Percentiles rank a stretch among this genome's conserved stretches.
These are phyloP conservation scores for Talaromyces albobiverticillius DNA, from an alignment of 2,329 filamentous ascomycete species.

Conservation along the genomic window DNA sequence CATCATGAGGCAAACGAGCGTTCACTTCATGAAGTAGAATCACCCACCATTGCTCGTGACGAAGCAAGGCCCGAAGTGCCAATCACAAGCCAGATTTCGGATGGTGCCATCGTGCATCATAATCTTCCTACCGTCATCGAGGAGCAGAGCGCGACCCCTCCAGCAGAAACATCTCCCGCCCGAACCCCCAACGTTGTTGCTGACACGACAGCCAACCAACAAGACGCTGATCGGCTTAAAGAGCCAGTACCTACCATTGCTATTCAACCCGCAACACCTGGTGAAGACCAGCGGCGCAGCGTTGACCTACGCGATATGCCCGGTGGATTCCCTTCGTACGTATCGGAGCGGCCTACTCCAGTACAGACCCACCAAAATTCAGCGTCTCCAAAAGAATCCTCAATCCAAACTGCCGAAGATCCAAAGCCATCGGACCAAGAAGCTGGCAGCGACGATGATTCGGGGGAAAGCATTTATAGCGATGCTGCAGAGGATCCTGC, in stretches of 20 bases:
- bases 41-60: background rate
- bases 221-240: conserved; percentile 1
- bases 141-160: conserved; percentile 3
- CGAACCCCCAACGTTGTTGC: background rate
- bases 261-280: conserved; percentile 48
- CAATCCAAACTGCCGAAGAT: background rate
- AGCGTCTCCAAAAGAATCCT: background rate
- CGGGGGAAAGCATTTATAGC: conserved; percentile 48
- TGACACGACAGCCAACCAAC: background rate
- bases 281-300: conserved; percentile 30
- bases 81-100: background rate
- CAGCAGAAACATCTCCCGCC: background rate
- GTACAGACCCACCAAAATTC: background rate
- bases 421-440: background rate
- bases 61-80: background rate
- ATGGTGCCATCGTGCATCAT: background rate
- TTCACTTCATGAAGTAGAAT: background rate
- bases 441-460: conserved; percentile 28
- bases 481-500: conserved; percentile 40
- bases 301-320: conserved; percentile 39
- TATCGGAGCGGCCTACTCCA: conserved; percentile 22
- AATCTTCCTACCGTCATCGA: conserved; percentile 12
- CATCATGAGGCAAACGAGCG: background rate
- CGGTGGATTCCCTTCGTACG: conserved; percentile 57
- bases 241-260: conserved; percentile 42